These are phyloP conservation scores for Gentiana straminea DNA, from an alignment of 257 asterid species.

Conservation along the genomic window DNA sequence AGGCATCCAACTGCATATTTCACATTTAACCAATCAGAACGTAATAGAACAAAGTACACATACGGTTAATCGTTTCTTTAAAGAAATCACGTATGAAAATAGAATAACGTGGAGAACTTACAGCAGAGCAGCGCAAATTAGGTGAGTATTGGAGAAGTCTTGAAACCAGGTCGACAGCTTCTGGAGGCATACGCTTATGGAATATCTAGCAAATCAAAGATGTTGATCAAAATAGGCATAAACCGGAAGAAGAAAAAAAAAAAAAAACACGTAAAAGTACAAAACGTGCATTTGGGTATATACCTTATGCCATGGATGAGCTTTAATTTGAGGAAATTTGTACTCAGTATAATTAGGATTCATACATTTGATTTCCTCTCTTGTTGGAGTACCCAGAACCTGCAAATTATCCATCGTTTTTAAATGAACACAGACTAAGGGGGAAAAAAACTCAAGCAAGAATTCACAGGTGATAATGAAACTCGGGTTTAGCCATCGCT, in stretches of 20 bases:
- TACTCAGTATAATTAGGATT: conserved; percentile 51
- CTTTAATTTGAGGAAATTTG: conserved; percentile 54
- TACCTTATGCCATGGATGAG: conserved; percentile 71
- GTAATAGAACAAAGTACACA: too few relatives aligned
- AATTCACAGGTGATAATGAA: not conserved
- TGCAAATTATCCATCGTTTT: conserved; percentile 6
- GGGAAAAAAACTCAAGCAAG: not conserved
- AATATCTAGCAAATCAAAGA: conserved; percentile 28
- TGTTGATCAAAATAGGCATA: not conserved
- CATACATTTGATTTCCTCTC: conserved; percentile 62
- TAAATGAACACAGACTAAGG: too few relatives aligned
- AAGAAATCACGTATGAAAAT: too few relatives aligned
- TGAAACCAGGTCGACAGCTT: conserved; percentile 55
- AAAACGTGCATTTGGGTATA: not conserved
- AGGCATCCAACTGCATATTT: conserved; percentile 36
- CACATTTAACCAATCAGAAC: not conserved
- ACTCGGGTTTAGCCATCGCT: not conserved
- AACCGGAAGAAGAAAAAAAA: not conserved
- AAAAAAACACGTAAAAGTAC: not conserved
- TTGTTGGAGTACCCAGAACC: conserved; percentile 60
- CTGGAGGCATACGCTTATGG: conserved; percentile 56
- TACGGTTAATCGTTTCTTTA: too few relatives aligned
- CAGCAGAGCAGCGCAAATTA: conserved; percentile 46
- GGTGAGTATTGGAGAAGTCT: conserved; percentile 57
- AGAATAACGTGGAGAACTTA: conserved; percentile 15